Evolutionary conservation across 2,329 filamentous ascomycete species (phyloP), one percentile per base, ranked within the genome.

Genomic region (Cordyceps cicadae): DNA sequence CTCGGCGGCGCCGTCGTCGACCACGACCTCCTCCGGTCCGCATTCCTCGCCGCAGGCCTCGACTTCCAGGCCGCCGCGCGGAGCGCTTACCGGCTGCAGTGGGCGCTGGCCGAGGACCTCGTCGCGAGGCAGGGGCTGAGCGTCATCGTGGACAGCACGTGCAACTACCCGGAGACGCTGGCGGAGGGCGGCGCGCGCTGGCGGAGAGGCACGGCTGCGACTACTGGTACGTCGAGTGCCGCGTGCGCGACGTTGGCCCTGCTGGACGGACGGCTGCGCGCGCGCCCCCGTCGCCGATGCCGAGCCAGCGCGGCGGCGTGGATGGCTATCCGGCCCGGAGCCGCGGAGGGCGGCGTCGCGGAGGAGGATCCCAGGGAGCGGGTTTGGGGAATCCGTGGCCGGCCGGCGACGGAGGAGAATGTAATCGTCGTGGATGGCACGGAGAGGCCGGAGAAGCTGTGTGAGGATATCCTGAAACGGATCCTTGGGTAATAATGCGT

Each of bases 101-200:
- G 72, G 72, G 62, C 61, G 2, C 66, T 76, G 2, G 73, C 72
- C 32, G 64, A 70, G 37, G 68, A 72, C 45, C 32, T 43, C 6
- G 17, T 71, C 34, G 66, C 74, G 51, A 69, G 67, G 32, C 74
- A 76, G 62, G 70, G 69, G 2, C 63, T 64, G 12, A 64, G 17
- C 43, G 67, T 76, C 62, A 67, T 76, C n/a, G 67, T 76, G 17
- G 74, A 76, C 63, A 74, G 72, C 59, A 68, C 69, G 34, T 76
- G 72, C 66, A 74, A 74, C 62, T 74, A 65, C 64, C 52, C 65
- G 12, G 66, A 72, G 62, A 64, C 69, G 2, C 60, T 75, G 32
- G 67, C 71, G 17, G 46, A 62, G 6, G 74, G 74, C 2, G 59
- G 56, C 3, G 64, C 3, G 64, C 63, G 7, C 53, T 55, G 39